Conservation (phyloP, 2,329 filamentous ascomycete species). For the Alternaria postmessia region DNA sequence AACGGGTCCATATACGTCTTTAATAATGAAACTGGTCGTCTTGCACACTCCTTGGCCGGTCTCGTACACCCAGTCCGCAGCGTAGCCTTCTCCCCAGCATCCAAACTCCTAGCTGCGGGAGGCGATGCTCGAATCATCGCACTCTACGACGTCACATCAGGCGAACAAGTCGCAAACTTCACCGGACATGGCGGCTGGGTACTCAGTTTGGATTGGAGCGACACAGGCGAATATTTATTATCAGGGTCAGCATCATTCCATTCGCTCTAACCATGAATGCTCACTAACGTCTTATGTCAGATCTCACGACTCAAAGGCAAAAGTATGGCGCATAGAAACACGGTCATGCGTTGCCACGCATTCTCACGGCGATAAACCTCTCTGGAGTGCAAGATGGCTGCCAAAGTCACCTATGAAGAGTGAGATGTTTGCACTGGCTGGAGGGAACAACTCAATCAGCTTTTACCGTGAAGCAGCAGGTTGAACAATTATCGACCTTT, state of each 20-base stretch:
- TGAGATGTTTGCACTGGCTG: constrained; percentile 53
- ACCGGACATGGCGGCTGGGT: constrained; percentile 86
- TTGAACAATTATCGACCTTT: constrained; percentile 22
- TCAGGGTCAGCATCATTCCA: constrained; percentile 66
- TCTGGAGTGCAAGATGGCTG: constrained; percentile 53
- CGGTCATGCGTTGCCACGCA: constrained; percentile 89
- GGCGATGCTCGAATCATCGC: constrained; percentile 90
- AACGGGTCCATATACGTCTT: constrained; percentile 94
- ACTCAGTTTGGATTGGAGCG: constrained; percentile 89
- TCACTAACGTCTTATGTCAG: constrained; percentile 49
- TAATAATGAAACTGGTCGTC: constrained; percentile 85
- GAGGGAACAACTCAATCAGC: constrained; percentile 47
- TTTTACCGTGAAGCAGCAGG: constrained; percentile 53
- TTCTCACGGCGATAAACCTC: constrained; percentile 73
- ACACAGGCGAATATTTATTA: constrained; percentile 88
- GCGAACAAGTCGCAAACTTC: constrained; percentile 89
- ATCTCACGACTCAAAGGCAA: constrained; percentile 90
- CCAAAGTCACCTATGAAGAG: constrained; percentile 46
- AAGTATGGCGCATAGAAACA: constrained; percentile 92
- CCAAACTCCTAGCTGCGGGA: constrained; percentile 84
- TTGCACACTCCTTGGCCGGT: constrained; percentile 86
- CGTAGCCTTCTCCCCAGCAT: constrained; percentile 86
- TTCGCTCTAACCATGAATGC: not conserved
- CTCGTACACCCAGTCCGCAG: constrained; percentile 86
- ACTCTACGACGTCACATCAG: constrained; percentile 89